Evolutionary conservation across 1,139 yeast species (phyloP), one percentile per base, ranked within the genome.

Genomic region (Taiozyma sp.): DNA sequence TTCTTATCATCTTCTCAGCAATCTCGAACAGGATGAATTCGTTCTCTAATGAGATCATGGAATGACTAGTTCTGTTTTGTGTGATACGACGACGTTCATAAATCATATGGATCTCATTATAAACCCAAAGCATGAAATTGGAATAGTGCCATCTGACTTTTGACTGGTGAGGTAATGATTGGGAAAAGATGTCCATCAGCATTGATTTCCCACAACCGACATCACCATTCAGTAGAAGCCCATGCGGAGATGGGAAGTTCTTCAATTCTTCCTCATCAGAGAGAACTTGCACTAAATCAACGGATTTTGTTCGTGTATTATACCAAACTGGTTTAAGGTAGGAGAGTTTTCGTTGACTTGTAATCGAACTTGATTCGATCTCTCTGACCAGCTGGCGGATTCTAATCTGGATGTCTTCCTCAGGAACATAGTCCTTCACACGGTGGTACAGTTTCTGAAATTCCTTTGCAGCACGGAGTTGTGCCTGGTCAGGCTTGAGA

Each of bases 171-270:
- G 91, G 92, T 39, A 85, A 68, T 2, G 85, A 75, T 44, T 74
- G 72, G 1, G 90, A 90, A 70, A 85, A 84, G 24, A 85, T 77
- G 59, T 84, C 91, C 81, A 84, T 80, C 47, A 85, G 65, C 85
- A 85, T 80, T 2, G 89, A 81, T 61, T 85, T 85, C 2, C 92
- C 92, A 61, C 87, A 82, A 0, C 91, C 91, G 4, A 85, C 91
- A 55, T 83, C 90, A 2, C 92, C 92, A 62, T 84, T 83, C 8
- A 85, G 67, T 47, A 85, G 62, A 5, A 85, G 66, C 0, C 92
- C 91, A 53, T 79, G 84, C 0, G 91, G 91, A 0, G 86, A 72
- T 2, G 77, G 70, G 54, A 81, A 74, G 51, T 78, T 74, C n/a
- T 67, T 62, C 44, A 84, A 63, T 57, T 83, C 87, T 53, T 85